Base-by-base conservation (phyloP, 345 rosid species). In the Murraya paniculata region DNA sequence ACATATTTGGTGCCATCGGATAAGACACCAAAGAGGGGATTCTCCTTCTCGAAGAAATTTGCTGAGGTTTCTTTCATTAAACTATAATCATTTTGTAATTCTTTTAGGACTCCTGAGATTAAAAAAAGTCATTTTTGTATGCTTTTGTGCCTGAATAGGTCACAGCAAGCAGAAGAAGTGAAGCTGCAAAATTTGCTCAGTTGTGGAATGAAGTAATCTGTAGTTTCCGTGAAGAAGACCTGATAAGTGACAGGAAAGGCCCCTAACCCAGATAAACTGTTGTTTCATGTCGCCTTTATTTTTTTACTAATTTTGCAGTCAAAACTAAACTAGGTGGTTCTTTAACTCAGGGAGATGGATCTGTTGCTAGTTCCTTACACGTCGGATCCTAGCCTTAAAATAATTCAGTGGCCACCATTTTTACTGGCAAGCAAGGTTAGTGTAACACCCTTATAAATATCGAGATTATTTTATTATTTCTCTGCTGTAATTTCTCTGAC, bases 391-490 rank as follows among this genome's bases (percentile, higher is more conserved):
- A 90, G 95, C 91, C 86, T 96, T 78, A 92, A 91, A 83, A 79
- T 96, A 73, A 92, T 96, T 82, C 99, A 96, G 83, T 96, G 99
- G 98, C 99, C 99, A 33, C 99, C 99, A 0, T 93, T 95, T 90
- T 76, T 93, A 90, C 97, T 95, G 78, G 93, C 99, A 80, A 92
- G 95, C 97, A 93, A 95, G 99, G 99, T 95, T 81, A 59, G 89
- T 66, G 57, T 28, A 33, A 73, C 74, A 75, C 76, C 28, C 65
- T 65, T 38, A n/a, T 18, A 55, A 48, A 9, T 64, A 68, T 65
- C 64, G 41, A 75, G 25, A 65, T 33, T 73, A 56, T 64, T 28
- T 62, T 53, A 21, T 22, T 39, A 27, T 22, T 61, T 61, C 22
- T 39, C 68, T 33, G 28, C 57, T 28, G 31, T 50, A 4, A n/a